A percentile compares a stretch with the other conserved stretches of the same genome.
phyloP scores from a whole-genome alignment of 1,139 yeast species.

The Kodamaea alishanica region DNA sequence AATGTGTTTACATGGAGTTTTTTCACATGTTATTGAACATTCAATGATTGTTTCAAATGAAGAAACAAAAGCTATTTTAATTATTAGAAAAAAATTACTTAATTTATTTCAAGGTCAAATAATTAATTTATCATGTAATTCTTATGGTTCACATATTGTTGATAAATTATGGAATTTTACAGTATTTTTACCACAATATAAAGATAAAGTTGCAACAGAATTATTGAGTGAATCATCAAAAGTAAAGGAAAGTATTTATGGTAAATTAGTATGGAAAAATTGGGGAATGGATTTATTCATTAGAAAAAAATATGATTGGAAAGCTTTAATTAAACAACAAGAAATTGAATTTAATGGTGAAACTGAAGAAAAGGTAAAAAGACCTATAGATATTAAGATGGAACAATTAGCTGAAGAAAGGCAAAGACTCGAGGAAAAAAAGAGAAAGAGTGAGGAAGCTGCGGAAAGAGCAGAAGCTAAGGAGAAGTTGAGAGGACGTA shows the following conservation, averaged over 20 bases:
- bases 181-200: slow-evolving; percentile 71
- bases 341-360: slow-evolving; percentile 49
- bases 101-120: slow-evolving; percentile 56
- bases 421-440: slow-evolving; percentile 25
- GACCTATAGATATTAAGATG: slow-evolving; percentile 45
- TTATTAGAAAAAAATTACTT: slow-evolving; percentile 64
- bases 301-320: slow-evolving; percentile 83
- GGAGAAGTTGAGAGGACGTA: slow-evolving; percentile 30
- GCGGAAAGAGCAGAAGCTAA: slow-evolving; percentile 17
- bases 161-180: slow-evolving; percentile 84
- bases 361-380: slow-evolving; percentile 24
- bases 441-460: slow-evolving; percentile 18
- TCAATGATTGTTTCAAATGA: slow-evolving; percentile 41
- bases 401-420: slow-evolving; percentile 37
- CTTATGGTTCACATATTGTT: slow-evolving; percentile 88
- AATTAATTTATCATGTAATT: slow-evolving; percentile 69
- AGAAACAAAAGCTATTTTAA: slow-evolving; percentile 48
- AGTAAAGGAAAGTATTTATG: slow-evolving; percentile 82
- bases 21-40: slow-evolving; percentile 77
- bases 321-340: slow-evolving; percentile 63
- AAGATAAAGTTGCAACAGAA: slow-evolving; percentile 79
- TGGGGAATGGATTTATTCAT: slow-evolving; percentile 81
- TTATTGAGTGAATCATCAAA: slow-evolving; percentile 57
- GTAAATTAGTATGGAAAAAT: slow-evolving; percentile 90
- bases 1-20: slow-evolving; percentile 84